Conservation (phyloP, 768 basidiomycete genomes). For the Boletus patriciae region DNA sequence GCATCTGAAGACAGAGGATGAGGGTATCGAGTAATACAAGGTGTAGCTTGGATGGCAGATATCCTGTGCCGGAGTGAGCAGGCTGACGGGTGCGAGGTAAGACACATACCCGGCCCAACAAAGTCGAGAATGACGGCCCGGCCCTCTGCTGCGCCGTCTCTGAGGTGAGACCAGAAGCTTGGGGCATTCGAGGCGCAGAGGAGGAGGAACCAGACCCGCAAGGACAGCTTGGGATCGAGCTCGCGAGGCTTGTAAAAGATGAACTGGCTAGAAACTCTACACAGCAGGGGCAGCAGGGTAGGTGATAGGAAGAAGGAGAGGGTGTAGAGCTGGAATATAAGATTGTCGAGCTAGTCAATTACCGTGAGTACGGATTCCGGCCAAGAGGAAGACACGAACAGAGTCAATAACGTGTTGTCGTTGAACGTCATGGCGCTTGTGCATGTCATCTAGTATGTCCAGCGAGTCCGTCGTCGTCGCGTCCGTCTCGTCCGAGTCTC, state of each 20-base stretch:
- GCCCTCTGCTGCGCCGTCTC: conserved; percentile 52
- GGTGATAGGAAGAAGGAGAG: conserved; percentile 80
- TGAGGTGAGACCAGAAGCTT: conserved; percentile 62
- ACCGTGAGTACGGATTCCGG: conserved; percentile 11
- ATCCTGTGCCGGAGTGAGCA: conserved; percentile 39
- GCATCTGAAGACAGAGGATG: conserved; percentile 64
- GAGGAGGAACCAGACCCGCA: conserved; percentile 66
- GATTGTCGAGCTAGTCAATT: conserved; percentile 56
- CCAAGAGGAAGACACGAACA: conserved; percentile 39
- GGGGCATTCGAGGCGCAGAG: conserved; percentile 58
- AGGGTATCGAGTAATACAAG: conserved; percentile 65
- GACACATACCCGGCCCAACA: conserved; percentile 66
- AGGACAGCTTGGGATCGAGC: conserved; percentile 59
- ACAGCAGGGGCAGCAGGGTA: conserved; percentile 42
- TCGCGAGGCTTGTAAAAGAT: conserved; percentile 68
- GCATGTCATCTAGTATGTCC: conserved; percentile 48
- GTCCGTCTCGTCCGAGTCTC: conserved; percentile 5
- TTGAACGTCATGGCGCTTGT: conserved; percentile 62
- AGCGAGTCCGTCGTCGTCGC: conserved; percentile 16
- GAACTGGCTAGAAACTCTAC: conserved; percentile 58
- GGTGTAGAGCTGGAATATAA: conserved; percentile 71
- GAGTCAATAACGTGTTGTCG: conserved; percentile 70
- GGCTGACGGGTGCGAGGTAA: neutral
- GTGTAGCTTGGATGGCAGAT: conserved; percentile 62
- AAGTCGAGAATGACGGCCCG: conserved; percentile 73